Percentiles rank a stretch among this genome's conserved stretches.
Conservation (phyloP, 257 asterid genomes). For the Schizonepeta tenuifolia region DNA sequence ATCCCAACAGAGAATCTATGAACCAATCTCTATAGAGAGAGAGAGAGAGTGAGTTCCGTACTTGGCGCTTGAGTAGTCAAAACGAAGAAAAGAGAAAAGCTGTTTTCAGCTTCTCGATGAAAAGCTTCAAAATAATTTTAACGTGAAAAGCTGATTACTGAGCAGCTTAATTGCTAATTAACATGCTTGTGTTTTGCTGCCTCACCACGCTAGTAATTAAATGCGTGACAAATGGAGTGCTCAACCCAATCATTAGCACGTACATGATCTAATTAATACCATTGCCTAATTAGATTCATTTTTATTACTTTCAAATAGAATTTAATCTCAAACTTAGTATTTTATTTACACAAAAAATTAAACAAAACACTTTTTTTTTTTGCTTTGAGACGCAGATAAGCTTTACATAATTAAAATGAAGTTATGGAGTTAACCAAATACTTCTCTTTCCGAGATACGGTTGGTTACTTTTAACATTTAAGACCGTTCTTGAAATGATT, state of each 20-base stretch:
- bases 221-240: conserved; percentile 1
- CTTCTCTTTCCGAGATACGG: too few relatives aligned
- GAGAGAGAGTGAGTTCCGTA: conserved; percentile 14
- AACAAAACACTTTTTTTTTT: too few relatives aligned
- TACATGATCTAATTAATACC: not conserved
- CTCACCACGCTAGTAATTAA: conserved; percentile 4
- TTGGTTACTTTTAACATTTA: too few relatives aligned
- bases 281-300: not conserved
- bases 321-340: too few relatives aligned
- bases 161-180: conserved; percentile 30
- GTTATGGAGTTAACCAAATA: too few relatives aligned
- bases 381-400: too few relatives aligned
- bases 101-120: conserved; percentile 29
- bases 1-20: conserved; percentile 13
- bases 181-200: conserved; percentile 24
- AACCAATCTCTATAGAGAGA: not conserved
- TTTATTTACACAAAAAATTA: too few relatives aligned
- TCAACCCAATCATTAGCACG: conserved; percentile 21
- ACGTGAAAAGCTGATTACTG: conserved; percentile 12
- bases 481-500: too few relatives aligned
- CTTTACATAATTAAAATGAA: too few relatives aligned
- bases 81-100: conserved; percentile 1
- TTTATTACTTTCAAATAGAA: not conserved
- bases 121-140: conserved; percentile 17
- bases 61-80: conserved; percentile 10